Evolutionary conservation across 225 moss, liverwort and hornwort genomes (phyloP).

Genomic region (Sphagnum tenellum): DNA sequence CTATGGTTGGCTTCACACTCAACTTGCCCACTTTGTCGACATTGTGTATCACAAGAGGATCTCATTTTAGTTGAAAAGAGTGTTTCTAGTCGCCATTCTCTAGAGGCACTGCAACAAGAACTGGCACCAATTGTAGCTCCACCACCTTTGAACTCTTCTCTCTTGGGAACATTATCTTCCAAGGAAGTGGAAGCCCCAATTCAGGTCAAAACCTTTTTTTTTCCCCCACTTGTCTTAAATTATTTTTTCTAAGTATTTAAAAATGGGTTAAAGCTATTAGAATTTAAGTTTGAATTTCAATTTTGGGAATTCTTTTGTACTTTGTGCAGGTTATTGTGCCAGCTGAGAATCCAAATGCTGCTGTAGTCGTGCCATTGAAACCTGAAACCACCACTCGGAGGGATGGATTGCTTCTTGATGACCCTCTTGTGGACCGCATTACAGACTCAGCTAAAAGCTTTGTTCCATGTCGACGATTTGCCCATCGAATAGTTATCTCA

Average conservation of each 20-base stretch:
- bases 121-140: slow-evolving; percentile 23
- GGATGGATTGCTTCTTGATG: slow-evolving; percentile 67
- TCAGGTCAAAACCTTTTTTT: slow-evolving; percentile 14
- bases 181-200: slow-evolving; percentile 29
- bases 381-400: slow-evolving; percentile 34
- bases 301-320: no score
- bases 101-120: slow-evolving; percentile 43
- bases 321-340: slow-evolving; percentile 25
- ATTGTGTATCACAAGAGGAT: slow-evolving; percentile 59
- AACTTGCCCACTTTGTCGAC: slow-evolving; percentile 84
- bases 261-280: no score
- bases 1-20: slow-evolving; percentile 83
- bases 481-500: slow-evolving; percentile 72
- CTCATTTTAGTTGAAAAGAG: slow-evolving; percentile 44
- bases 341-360: slow-evolving; percentile 21
- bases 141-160: slow-evolving; percentile 26
- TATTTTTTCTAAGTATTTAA: no score
- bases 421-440: slow-evolving; percentile 30
- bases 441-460: slow-evolving; percentile 8
- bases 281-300: no score
- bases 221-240: no score
- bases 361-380: slow-evolving; percentile 23
- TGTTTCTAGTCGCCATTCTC: slow-evolving; percentile 28
- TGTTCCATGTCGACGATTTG: slow-evolving; percentile 33
- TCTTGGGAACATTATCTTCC: slow-evolving; percentile 22